Evolutionary conservation across 2,329 filamentous ascomycete species (phyloP), one percentile per base, ranked within the genome.

Genomic region (Claviceps lovelessii): DNA sequence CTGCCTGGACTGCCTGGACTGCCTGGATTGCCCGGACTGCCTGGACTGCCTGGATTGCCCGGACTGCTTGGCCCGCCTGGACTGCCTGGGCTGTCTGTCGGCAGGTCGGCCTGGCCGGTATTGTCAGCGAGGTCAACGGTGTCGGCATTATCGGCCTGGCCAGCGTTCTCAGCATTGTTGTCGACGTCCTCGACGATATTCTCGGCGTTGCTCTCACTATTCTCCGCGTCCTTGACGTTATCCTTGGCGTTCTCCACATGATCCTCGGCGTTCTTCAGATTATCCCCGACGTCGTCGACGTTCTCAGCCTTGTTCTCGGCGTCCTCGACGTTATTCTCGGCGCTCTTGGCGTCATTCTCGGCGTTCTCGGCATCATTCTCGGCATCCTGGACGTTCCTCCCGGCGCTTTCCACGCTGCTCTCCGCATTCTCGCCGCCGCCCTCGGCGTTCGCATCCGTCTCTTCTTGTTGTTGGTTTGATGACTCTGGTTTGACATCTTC

Each of bases 1-100:
- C 23, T 23, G 23, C 2, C 67, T 28, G 68, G 67, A 46, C 65
- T 70, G 64, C 71, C 56, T 5, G 49, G 7, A 5, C 5, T n/a
- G 39, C 7, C 39, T 41, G 13, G 67, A 46, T 64, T 70, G 64
- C 71, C 56, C 4, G 49, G 7, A 5, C 5, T n/a, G 15, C 23
- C 73, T 0, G 69, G 67, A 58, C 76, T 77, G 45, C 68, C 73
- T 0, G 69, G 67, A 58, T 76, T 77, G 45, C 68, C 61, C 50
- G 77, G 67, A 61, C 74, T 78, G 44, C 72, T 74, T 6, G 68
- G 72, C 53, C 76, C 74, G 51, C 74, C 67, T 28, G 68, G 67
- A 46, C 65, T 70, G 64, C 71, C 56, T 5, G 46, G 7, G 15
- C 5, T n/a, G 39, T n/a, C 39, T 41, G 13, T 17, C 15, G 39